Evolutionary conservation across 2,329 filamentous ascomycete species (phyloP).

Genomic region (Fusarium domesticum): DNA sequence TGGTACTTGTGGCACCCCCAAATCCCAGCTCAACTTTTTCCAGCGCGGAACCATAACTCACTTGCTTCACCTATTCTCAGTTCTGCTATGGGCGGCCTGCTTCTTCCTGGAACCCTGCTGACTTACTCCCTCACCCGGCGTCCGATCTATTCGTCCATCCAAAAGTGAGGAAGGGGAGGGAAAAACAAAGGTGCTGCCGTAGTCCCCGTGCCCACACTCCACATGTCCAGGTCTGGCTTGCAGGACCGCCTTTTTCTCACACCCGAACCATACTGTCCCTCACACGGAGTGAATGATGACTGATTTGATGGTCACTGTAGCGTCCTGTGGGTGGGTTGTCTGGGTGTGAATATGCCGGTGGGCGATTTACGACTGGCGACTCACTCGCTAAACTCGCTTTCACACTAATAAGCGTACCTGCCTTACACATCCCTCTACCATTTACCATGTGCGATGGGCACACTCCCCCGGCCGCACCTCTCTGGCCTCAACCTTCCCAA

Average conservation of each 20-base stretch:
- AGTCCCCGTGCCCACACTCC: constrained; percentile 23
- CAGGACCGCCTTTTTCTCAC: not conserved
- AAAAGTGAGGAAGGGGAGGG: no score
- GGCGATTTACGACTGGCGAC: not conserved
- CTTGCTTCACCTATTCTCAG: no score
- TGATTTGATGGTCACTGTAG: constrained; percentile 13
- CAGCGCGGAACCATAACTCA: constrained; percentile 16
- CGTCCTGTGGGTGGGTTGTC: constrained; percentile 1
- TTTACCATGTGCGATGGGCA: constrained; percentile 17
- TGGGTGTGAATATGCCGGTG: not conserved
- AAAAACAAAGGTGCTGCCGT: constrained; percentile 24
- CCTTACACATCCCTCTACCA: constrained; percentile 25
- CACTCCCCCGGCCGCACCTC: constrained; percentile 20
- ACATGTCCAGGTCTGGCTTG: not conserved
- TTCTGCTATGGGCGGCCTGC: no score
- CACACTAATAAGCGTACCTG: constrained; percentile 14
- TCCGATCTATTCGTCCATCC: constrained; percentile 21
- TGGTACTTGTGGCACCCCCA: constrained; percentile 20
- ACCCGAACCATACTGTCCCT: constrained; percentile 9
- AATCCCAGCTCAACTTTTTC: constrained; percentile 23
- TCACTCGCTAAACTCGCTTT: constrained; percentile 7
- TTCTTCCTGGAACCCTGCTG: not conserved
- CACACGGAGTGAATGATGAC: constrained; percentile 4
- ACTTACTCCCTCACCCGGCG: not conserved
- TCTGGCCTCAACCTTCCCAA: constrained; percentile 16